Conservation (phyloP, 176 grass and related monocot genomes). For the Oryza nivara region DNA sequence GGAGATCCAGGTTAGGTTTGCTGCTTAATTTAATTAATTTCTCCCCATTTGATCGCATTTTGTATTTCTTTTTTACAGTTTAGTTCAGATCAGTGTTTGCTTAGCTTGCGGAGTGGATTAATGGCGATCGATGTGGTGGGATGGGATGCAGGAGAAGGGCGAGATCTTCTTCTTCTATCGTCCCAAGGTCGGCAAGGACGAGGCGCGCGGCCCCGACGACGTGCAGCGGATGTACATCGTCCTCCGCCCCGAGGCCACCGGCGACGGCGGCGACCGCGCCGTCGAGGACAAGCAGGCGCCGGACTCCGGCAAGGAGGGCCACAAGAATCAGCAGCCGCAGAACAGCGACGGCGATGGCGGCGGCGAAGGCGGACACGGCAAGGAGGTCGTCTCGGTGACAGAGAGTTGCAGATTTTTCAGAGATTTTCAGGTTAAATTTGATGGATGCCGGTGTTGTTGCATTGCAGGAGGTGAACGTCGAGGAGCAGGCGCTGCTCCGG, state of each 20-base stretch:
- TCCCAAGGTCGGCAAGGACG: constrained; percentile 75
- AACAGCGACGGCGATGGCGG: background rate
- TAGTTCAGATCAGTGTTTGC: background rate
- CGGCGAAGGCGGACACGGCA: constrained; percentile 62
- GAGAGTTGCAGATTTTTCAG: no score
- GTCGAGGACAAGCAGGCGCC: constrained; percentile 80
- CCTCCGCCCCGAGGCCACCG: constrained; percentile 67
- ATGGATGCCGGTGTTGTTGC: background rate
- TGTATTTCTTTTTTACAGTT: background rate
- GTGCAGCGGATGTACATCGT: constrained; percentile 84
- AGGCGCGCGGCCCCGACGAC: constrained; percentile 61
- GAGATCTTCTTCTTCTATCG: constrained; percentile 98
- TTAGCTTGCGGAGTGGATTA: no score
- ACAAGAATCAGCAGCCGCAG: constrained; percentile 21
- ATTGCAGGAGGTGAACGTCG: constrained; percentile 73
- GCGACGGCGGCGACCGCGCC: constrained; percentile 31
- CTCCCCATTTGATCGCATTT: background rate
- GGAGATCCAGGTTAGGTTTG: constrained; percentile 70
- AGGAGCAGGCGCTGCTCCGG: constrained; percentile 60
- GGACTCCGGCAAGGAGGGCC: constrained; percentile 71
- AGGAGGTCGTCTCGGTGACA: constrained; percentile 35
- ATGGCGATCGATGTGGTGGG: background rate
- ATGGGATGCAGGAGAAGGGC: constrained; percentile 61
- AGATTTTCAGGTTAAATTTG: background rate
- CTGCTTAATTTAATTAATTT: background rate